Percentiles rank a stretch among this genome's conserved stretches.
These are phyloP conservation scores for Arthrobotrys megalospora DNA, from an alignment of 2,329 filamentous ascomycete genomes.

Conservation along the genomic window DNA sequence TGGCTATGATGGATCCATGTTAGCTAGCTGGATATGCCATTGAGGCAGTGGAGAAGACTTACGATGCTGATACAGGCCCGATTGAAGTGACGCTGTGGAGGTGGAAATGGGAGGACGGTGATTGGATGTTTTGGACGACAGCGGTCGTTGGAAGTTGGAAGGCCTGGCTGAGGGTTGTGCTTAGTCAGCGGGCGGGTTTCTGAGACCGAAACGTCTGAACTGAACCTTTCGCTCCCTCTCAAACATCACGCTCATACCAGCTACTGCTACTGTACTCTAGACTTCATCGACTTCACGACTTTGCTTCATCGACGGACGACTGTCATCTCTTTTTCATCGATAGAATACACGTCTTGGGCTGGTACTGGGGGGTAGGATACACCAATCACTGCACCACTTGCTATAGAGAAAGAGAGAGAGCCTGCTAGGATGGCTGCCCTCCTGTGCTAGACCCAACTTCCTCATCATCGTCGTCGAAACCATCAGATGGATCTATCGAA, in stretches of 20 bases:
- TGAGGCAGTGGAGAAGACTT: constrained; percentile 13
- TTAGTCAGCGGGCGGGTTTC: constrained; percentile 16
- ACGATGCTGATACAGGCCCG: constrained; percentile 30
- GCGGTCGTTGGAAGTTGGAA: constrained; percentile 10
- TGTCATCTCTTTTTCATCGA: neutral
- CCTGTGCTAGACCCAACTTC: constrained; percentile 39
- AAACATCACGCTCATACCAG: neutral
- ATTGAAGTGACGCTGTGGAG: constrained; percentile 36
- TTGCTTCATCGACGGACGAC: neutral
- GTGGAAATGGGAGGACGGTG: constrained; percentile 44
- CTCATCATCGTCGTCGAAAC: constrained; percentile 7
- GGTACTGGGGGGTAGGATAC: neutral
- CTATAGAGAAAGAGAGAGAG: neutral
- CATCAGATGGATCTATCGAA: constrained; percentile 42
- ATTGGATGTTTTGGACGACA: constrained; percentile 36
- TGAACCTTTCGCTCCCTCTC: neutral
- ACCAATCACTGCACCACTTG: neutral
- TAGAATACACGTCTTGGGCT: neutral
- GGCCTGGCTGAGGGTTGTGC: constrained; percentile 10
- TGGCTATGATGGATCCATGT: constrained; percentile 12
- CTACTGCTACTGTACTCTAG: too few species aligned
- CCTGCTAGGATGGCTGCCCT: constrained; percentile 36
- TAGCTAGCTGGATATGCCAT: constrained; percentile 4
- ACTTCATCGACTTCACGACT: constrained; percentile 1
- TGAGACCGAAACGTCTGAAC: neutral